These are phyloP conservation scores for Amanita jacksonii DNA, from an alignment of 768 basidiomycete species.

Conservation along the genomic window DNA sequence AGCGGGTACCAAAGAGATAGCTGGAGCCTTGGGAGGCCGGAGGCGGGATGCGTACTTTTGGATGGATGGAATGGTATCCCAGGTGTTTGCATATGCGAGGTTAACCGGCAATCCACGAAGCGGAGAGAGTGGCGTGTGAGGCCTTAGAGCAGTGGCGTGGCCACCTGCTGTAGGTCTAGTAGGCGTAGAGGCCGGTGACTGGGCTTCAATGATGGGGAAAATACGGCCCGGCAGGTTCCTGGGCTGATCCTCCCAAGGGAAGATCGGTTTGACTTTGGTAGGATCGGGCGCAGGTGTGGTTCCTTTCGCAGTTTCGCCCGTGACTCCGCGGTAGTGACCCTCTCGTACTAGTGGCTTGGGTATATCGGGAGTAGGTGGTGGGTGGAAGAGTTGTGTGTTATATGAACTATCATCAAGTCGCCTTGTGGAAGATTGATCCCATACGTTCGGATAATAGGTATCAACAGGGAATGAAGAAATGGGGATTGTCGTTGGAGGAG, in stretches of 20 bases:
- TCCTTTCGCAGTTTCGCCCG: slow-evolving; percentile 34
- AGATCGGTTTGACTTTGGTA: slow-evolving; percentile 64
- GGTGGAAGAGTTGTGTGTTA: slow-evolving; percentile 42
- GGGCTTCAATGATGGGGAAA: slow-evolving; percentile 59
- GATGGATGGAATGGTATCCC: slow-evolving; percentile 78
- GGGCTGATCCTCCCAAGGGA: slow-evolving; percentile 91
- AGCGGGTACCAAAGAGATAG: slow-evolving; percentile 33
- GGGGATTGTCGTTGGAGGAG: slow-evolving; percentile 59
- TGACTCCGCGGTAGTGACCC: slow-evolving; percentile 65
- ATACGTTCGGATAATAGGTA: slow-evolving; percentile 76
- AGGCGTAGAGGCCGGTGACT: slow-evolving; percentile 35
- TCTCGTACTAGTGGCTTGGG: slow-evolving; percentile 59
- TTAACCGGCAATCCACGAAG: slow-evolving; percentile 44
- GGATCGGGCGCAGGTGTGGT: slow-evolving; percentile 54
- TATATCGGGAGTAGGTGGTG: slow-evolving; percentile 50
- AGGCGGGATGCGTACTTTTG: slow-evolving; percentile 61
- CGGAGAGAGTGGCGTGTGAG: slow-evolving; percentile 28
- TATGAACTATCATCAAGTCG: slow-evolving; percentile 20
- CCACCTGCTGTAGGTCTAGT: slow-evolving; percentile 26
- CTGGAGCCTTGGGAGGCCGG: slow-evolving; percentile 30
- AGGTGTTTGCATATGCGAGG: slow-evolving; percentile 68
- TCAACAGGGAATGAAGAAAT: slow-evolving; percentile 56
- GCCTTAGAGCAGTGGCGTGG: slow-evolving; percentile 28
- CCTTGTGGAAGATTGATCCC: slow-evolving; percentile 56
- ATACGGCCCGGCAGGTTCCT: slow-evolving; percentile 59